These are phyloP conservation scores for Heliamphora exappendiculata DNA, from an alignment of 148 eudicot genomes.

Conservation along the genomic window DNA sequence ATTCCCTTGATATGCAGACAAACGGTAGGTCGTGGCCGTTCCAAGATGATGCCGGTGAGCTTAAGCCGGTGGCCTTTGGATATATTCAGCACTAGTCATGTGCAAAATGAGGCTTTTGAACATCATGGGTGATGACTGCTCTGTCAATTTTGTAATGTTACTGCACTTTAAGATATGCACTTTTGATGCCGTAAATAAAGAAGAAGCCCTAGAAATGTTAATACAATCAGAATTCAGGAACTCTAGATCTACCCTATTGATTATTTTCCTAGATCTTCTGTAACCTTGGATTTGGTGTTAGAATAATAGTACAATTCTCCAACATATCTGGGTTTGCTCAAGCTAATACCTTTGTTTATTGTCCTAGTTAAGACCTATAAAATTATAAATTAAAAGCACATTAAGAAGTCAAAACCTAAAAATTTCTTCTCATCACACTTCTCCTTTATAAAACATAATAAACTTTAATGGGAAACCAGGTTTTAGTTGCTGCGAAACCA, in stretches of 20 bases:
- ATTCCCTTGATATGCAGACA: slow-evolving; percentile 39
- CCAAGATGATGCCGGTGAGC: slow-evolving; percentile 57
- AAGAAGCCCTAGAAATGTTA: slow-evolving; percentile 25
- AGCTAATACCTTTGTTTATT: slow-evolving; percentile 14
- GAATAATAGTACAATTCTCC: slow-evolving; percentile 12
- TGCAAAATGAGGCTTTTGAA: slow-evolving; percentile 1
- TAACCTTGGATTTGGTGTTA: slow-evolving; percentile 16
- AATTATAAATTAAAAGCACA: background rate
- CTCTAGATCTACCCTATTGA: slow-evolving; percentile 9
- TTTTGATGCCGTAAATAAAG: slow-evolving; percentile 23
- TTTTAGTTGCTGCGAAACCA: background rate
- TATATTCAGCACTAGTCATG: slow-evolving; percentile 45
- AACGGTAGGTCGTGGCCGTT: slow-evolving; percentile 42
- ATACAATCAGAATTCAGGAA: slow-evolving; percentile 14
- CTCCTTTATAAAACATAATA: slow-evolving; percentile 1
- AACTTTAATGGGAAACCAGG: background rate
- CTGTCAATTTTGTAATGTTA: slow-evolving; percentile 10
- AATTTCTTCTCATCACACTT: background rate
- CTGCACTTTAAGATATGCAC: slow-evolving; percentile 11
- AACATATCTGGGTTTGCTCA: background rate
- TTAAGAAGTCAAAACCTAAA: background rate
- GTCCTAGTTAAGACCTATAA: slow-evolving; percentile 8
- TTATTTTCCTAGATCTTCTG: slow-evolving; percentile 26
- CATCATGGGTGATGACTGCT: slow-evolving; percentile 1
- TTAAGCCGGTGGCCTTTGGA: slow-evolving; percentile 63